phyloP scores from a whole-genome alignment of 2,329 filamentous ascomycete genomes.

The Dactylellina leptospora region DNA sequence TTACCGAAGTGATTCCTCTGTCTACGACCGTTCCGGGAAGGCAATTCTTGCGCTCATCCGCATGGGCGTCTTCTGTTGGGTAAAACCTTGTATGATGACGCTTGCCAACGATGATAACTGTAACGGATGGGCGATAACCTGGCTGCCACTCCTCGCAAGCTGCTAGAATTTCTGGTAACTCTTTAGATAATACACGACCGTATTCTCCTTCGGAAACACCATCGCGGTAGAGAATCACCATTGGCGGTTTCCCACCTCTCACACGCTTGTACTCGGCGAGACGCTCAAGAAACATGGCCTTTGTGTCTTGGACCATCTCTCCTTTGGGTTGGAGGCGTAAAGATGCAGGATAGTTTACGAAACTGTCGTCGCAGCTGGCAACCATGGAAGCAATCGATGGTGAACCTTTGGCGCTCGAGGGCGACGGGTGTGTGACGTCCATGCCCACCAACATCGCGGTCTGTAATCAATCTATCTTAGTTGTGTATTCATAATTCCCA shows the following conservation, averaged over 20 bases:
- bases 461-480: neutral
- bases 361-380: conserved; percentile 72
- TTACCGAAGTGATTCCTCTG: conserved; percentile 73
- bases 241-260: conserved; percentile 67
- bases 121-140: conserved; percentile 67
- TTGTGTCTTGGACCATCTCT: conserved; percentile 14
- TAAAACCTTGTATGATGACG: conserved; percentile 90
- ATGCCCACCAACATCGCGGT: conserved; percentile 83
- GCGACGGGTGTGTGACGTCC: conserved; percentile 91
- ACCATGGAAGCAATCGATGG: conserved; percentile 85
- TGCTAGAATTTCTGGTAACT: conserved; percentile 72
- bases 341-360: conserved; percentile 78
- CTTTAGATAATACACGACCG: conserved; percentile 71
- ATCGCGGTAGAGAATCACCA: conserved; percentile 86
- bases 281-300: conserved; percentile 31
- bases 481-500: too few species aligned
- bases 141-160: conserved; percentile 66
- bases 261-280: neutral
- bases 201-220: conserved; percentile 90
- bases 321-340: conserved; percentile 25
- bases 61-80: conserved; percentile 68
- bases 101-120: conserved; percentile 84
- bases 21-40: conserved; percentile 83
- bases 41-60: conserved; percentile 69
- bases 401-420: conserved; percentile 67